These are phyloP conservation scores for Dendrostoma leiphaemia DNA, from an alignment of 2,329 filamentous ascomycete species.

Conservation along the genomic window DNA sequence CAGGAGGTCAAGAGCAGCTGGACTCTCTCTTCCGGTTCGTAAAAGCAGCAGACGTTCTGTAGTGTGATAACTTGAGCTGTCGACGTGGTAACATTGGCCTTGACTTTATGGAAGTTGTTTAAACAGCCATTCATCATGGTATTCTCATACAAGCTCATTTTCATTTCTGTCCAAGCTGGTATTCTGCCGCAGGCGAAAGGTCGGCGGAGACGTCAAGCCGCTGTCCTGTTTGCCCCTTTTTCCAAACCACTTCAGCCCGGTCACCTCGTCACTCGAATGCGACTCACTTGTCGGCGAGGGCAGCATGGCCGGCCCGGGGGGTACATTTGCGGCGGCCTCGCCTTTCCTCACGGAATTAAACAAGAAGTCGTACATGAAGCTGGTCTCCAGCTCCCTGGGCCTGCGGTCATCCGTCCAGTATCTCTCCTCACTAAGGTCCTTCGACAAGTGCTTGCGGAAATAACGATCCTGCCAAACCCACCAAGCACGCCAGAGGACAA, in stretches of 20 bases:
- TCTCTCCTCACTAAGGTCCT: conserved; percentile 45
- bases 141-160: background rate
- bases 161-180: background rate
- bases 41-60: background rate
- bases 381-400: conserved; percentile 39
- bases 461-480: conserved; percentile 47
- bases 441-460: conserved; percentile 42
- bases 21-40: background rate
- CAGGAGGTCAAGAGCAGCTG: conserved; percentile 2
- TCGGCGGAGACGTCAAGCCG: conserved; percentile 6
- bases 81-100: too few relatives aligned
- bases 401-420: conserved; percentile 46
- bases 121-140: too few relatives aligned
- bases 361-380: conserved; percentile 43
- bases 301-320: background rate
- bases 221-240: background rate
- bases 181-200: conserved; percentile 15
- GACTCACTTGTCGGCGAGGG: background rate
- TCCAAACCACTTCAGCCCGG: background rate
- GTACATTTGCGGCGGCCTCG: background rate
- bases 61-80: background rate
- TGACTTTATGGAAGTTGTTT: too few relatives aligned
- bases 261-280: conserved; percentile 6
- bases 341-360: conserved; percentile 32
- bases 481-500: conserved; percentile 43